These are phyloP conservation scores for Hortiboletus rubellus DNA, from an alignment of 1,284 basidiomycete genomes.

Conservation along the genomic window DNA sequence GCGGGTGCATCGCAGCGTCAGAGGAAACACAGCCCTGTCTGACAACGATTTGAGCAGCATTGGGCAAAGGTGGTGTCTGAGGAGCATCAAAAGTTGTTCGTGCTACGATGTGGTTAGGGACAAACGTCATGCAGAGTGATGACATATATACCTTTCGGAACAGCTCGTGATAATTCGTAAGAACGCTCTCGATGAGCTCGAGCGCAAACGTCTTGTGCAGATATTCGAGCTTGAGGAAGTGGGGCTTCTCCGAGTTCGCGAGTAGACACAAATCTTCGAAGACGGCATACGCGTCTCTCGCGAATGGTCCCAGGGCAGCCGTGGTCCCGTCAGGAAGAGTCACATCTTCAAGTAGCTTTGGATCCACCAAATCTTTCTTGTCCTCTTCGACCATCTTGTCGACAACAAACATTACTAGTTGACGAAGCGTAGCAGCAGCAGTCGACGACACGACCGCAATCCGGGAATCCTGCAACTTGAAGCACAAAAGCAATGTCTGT, in stretches of 20 bases:
- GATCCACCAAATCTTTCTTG: slow-evolving; percentile 41
- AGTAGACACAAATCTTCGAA: slow-evolving; percentile 90
- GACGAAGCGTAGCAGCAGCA: slow-evolving; percentile 93
- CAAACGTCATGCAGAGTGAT: neutral
- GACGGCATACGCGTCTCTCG: slow-evolving; percentile 84
- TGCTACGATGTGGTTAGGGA: slow-evolving; percentile 49
- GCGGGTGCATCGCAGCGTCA: slow-evolving; percentile 87
- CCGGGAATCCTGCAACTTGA: slow-evolving; percentile 92
- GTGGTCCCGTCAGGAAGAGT: slow-evolving; percentile 64
- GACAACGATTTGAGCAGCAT: slow-evolving; percentile 85
- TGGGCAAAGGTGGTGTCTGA: slow-evolving; percentile 88
- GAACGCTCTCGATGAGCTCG: slow-evolving; percentile 94
- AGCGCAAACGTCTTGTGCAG: slow-evolving; percentile 93
- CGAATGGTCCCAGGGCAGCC: slow-evolving; percentile 71
- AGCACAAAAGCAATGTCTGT: slow-evolving; percentile 87
- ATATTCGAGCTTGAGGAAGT: slow-evolving; percentile 81
- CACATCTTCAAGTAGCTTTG: slow-evolving; percentile 43
- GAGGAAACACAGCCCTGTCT: slow-evolving; percentile 82
- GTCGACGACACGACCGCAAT: slow-evolving; percentile 97
- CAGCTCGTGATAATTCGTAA: slow-evolving; percentile 90
- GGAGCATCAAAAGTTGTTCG: slow-evolving; percentile 78
- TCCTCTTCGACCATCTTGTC: slow-evolving; percentile 92
- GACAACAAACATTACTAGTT: slow-evolving; percentile 96
- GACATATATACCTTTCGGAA: slow-evolving; percentile 68
- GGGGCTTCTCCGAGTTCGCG: slow-evolving; percentile 79